Evolutionary conservation across 768 basidiomycete species (phyloP).

Genomic region (Flagelloscypha sp.): DNA sequence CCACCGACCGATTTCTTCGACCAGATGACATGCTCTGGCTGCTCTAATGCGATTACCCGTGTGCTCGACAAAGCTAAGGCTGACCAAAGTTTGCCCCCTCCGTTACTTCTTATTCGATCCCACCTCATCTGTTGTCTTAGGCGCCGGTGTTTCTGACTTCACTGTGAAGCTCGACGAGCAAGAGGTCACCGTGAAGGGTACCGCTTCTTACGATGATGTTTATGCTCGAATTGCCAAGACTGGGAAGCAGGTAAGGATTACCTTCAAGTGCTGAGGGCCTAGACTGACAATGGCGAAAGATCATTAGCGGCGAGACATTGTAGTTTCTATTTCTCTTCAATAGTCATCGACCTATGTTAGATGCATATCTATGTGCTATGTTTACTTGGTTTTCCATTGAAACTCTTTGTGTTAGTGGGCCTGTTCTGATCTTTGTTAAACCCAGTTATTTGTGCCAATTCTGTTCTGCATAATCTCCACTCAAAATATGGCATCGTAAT

Average conservation of each 20-base stretch:
- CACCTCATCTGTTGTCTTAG: conserved; percentile 3
- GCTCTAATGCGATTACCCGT: conserved; percentile 73
- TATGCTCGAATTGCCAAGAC: conserved; percentile 80
- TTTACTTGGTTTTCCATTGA: no score
- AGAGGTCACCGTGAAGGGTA: conserved; percentile 60
- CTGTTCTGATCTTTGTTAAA: no score
- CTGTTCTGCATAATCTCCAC: no score
- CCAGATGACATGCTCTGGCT: conserved; percentile 84
- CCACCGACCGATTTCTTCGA: not conserved
- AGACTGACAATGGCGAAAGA: not conserved
- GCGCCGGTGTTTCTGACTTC: conserved; percentile 49
- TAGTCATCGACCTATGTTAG: no score
- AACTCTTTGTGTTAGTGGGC: no score
- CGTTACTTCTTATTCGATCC: not conserved
- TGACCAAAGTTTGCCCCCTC: conserved; percentile 18
- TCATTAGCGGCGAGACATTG: no score
- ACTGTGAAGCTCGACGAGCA: conserved; percentile 60
- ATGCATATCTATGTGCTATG: no score
- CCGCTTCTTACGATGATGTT: conserved; percentile 54
- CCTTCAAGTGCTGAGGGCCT: not conserved
- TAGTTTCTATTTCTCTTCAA: no score
- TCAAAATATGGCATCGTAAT: no score
- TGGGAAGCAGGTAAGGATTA: conserved; percentile 80
- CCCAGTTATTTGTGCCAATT: no score
- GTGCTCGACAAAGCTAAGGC: conserved; percentile 65